Evolutionary conservation across 108 stramenopile genomes (phyloP).

Genomic region (Discostella stelligeroides): DNA sequence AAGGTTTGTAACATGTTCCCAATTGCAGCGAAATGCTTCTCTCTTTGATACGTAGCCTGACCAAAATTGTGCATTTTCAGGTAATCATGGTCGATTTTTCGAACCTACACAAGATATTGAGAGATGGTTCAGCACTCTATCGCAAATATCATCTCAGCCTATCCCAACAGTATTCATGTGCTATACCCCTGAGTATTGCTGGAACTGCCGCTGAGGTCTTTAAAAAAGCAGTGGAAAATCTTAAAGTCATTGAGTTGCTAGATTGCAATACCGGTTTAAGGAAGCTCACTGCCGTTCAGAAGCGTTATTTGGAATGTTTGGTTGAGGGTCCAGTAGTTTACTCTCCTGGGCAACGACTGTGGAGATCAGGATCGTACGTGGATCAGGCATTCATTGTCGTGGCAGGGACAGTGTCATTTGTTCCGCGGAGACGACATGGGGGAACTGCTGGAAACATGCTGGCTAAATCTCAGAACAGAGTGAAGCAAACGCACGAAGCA

Average conservation of each 20-base stretch:
- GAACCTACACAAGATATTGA: conserved; percentile 70
- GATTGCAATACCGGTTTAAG: conserved; percentile 81
- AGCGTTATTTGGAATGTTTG: conserved; percentile 84
- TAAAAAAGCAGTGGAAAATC: conserved; percentile 55
- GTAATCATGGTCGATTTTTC: conserved; percentile 77
- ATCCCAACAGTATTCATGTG: conserved; percentile 50
- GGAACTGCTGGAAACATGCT: conserved; percentile 43
- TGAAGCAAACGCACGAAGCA: conserved; percentile 26
- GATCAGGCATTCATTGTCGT: conserved; percentile 85
- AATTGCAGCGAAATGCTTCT: no score
- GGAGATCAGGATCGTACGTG: conserved; percentile 75
- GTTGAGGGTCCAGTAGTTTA: conserved; percentile 77
- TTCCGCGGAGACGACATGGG: conserved; percentile 66
- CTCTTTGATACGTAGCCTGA: no score
- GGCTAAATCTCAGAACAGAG: conserved; percentile 4
- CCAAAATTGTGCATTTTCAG: conserved; percentile 1
- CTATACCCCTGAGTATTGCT: conserved; percentile 32
- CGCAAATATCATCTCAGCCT: conserved; percentile 66
- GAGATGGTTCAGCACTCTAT: conserved; percentile 74
- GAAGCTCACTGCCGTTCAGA: conserved; percentile 83
- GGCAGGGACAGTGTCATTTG: conserved; percentile 80
- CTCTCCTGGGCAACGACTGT: conserved; percentile 76
- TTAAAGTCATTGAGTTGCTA: conserved; percentile 73
- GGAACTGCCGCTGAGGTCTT: conserved; percentile 27
- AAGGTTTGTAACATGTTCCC: conserved; percentile 58